These are phyloP conservation scores for Apiospora saccharicola DNA, from an alignment of 2,329 filamentous ascomycete species.

Conservation along the genomic window DNA sequence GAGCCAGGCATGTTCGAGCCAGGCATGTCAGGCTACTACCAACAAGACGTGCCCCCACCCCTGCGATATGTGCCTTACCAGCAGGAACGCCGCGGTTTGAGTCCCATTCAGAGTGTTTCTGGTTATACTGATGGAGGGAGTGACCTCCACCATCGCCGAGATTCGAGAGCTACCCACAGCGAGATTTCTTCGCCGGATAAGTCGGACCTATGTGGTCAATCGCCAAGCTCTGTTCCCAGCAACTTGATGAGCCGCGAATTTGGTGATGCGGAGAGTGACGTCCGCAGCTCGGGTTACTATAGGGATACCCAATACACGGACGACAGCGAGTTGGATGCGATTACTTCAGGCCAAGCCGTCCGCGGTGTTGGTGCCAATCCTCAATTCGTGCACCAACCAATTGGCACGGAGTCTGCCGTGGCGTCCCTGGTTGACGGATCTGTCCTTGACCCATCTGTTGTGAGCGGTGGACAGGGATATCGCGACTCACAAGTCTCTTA, in stretches of 20 bases:
- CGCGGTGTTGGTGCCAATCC: constrained; percentile 76
- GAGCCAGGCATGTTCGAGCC: constrained; percentile 49
- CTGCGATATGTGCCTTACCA: constrained; percentile 74
- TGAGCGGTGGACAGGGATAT: constrained; percentile 66
- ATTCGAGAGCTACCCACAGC: constrained; percentile 61
- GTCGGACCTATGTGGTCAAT: constrained; percentile 53
- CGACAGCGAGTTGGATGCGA: constrained; percentile 64
- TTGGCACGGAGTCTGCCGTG: constrained; percentile 86
- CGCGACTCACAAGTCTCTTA: constrained; percentile 44
- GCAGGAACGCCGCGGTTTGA: constrained; percentile 75
- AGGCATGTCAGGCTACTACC: constrained; percentile 56
- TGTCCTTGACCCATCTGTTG: constrained; percentile 68
- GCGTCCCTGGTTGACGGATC: constrained; percentile 87
- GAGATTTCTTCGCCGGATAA: constrained; percentile 69
- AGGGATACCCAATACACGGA: constrained; percentile 59
- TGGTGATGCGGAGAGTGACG: constrained; percentile 66
- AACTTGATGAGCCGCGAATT: constrained; percentile 58
- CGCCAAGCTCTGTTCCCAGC: constrained; percentile 64
- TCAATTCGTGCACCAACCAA: constrained; percentile 74
- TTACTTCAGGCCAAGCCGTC: constrained; percentile 73
- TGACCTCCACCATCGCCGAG: constrained; percentile 62
- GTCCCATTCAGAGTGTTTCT: constrained; percentile 91
- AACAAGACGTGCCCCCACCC: constrained; percentile 69
- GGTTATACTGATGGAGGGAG: constrained; percentile 79
- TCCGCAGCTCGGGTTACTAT: constrained; percentile 62